Evolutionary conservation across 495 filamentous ascomycete species (phyloP).

Genomic region (Cladorrhinum samala): DNA sequence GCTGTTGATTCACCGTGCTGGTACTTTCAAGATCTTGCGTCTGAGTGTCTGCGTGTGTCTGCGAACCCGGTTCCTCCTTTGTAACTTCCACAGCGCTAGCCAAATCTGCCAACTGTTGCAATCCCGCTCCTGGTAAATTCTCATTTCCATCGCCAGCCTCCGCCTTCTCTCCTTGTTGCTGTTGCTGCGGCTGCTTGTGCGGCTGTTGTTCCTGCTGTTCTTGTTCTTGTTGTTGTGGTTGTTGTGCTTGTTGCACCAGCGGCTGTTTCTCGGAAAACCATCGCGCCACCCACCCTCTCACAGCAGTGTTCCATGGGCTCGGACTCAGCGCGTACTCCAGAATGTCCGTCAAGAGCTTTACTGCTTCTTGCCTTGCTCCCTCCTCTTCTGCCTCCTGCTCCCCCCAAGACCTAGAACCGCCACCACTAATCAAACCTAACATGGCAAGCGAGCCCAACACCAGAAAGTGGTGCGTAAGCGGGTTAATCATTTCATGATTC

Average conservation of each 20-base stretch:
- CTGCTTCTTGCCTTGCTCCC: constrained; percentile 30
- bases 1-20: neutral
- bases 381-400: constrained; percentile 4
- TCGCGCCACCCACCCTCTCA: constrained; percentile 43
- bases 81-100: neutral
- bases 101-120: neutral
- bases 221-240: neutral
- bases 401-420: too few species aligned
- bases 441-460: constrained; percentile 64
- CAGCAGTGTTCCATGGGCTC: constrained; percentile 39
- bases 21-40: too few species aligned
- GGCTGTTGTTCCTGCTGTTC: neutral
- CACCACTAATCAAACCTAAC: constrained; percentile 50
- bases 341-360: constrained; percentile 26
- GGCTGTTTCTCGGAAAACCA: constrained; percentile 3
- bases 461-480: constrained; percentile 68
- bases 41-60: too few species aligned
- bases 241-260: too few species aligned
- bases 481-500: constrained; percentile 51
- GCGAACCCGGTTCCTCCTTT: neutral
- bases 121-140: neutral
- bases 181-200: neutral
- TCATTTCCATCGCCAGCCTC: neutral
- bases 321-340: constrained; percentile 28
- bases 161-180: neutral